Evolutionary conservation across 257 asterid genomes (phyloP).

Genomic region (Oldenlandia corymbosa): DNA sequence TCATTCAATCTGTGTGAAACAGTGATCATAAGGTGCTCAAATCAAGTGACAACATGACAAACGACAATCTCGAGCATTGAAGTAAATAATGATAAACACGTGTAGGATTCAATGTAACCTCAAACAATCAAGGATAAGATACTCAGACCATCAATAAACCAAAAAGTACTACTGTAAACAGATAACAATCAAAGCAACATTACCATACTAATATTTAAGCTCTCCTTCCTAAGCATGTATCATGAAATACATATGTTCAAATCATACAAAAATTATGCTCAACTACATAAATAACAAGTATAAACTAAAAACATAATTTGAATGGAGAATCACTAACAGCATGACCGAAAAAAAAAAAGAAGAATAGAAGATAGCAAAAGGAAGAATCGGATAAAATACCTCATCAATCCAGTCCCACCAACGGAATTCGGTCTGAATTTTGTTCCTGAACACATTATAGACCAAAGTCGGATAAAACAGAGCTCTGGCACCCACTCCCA

Average conservation of each 20-base stretch:
- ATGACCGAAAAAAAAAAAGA: not conserved
- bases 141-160: not conserved
- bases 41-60: not conserved
- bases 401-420: conserved; percentile 72
- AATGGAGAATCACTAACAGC: not conserved
- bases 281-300: not conserved
- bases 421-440: conserved; percentile 43
- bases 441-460: conserved; percentile 51
- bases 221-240: not conserved
- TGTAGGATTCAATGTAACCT: too few relatives aligned
- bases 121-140: not conserved
- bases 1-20: not conserved
- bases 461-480: conserved; percentile 51
- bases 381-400: conserved; percentile 22
- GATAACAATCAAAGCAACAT: too few relatives aligned
- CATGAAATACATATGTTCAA: not conserved
- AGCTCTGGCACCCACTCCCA: conserved; percentile 48
- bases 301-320: not conserved
- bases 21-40: not conserved
- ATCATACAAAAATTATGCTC: too few relatives aligned
- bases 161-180: too few relatives aligned
- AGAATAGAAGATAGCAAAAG: not conserved
- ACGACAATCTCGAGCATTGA: not conserved
- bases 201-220: too few relatives aligned
- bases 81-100: too few relatives aligned